Evolutionary conservation across 345 rosid genomes (phyloP), one percentile per base, ranked within the genome.

Genomic region (Schrenkiella parvula): DNA sequence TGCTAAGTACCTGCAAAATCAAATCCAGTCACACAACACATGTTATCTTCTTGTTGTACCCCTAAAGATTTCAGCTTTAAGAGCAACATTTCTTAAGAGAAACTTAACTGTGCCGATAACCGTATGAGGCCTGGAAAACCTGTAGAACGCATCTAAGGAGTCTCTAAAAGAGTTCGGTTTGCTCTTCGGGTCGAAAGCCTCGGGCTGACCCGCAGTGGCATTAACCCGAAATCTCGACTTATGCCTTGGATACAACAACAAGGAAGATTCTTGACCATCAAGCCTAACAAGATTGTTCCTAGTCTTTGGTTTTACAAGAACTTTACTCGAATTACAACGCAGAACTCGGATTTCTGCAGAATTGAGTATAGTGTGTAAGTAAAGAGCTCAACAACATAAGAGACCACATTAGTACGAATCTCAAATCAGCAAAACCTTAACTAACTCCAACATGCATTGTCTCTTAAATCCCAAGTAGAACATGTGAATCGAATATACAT

Each of bases 41-140:
- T 37, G 60, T 63, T 55, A 53, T 60, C n/a, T 60, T 25, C 75
- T 52, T 61, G 25, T 46, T 38, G 50, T 1, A 14, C 8, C 2
- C 4, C 4, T 28, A 54, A 15, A 46, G 15, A 46, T 14, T 26
- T 19, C 2, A 6, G 47, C 2, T 38, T 43, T 32, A 52, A 46
- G 12, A 29, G 8, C 13, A 26, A 50, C 26, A 28, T 26, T 34
- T 19, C 38, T 65, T 44, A 56, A 48, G 31, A 32, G 44, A 68
- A 79, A 85, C 95, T 84, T 85, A 88, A 93, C 98, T 82, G 97
- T 91, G 83, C 98, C 98, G 17, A 89, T 85, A 74, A 93, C 87
- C 0, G 98, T 91, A 61, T 93, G 97, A 13, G 98, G 98, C 62
- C 96, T 84, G 8, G 98, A 90, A 70, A 93, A 93, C 76, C 97